Conservation (phyloP, 2,329 filamentous ascomycete genomes). For the Emmonsia crescens region DNA sequence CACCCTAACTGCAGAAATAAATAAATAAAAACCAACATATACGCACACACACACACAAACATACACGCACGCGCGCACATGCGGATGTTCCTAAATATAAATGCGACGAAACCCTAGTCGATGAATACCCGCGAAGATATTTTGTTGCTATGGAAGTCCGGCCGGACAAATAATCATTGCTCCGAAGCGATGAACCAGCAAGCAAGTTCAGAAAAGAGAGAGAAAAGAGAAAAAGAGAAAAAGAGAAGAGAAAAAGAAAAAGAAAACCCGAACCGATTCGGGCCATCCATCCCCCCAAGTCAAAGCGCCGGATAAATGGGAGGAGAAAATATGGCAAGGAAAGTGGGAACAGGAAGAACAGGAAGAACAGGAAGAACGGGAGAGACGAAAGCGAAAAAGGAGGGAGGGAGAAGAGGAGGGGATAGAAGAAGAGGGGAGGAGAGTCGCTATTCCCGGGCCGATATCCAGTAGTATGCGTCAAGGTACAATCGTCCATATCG, state of each 20-base stretch:
- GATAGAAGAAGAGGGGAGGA: too few species aligned
- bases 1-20: conserved; percentile 7
- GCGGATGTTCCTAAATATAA: not conserved
- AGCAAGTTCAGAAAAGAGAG: not conserved
- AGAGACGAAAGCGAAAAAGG: not conserved
- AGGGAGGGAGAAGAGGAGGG: not conserved
- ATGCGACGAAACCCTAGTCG: not conserved
- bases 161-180: not conserved
- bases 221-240: not conserved
- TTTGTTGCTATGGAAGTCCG: not conserved
- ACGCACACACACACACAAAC: not conserved
- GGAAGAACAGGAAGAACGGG: not conserved
- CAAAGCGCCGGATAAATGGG: not conserved
- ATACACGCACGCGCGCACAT: not conserved
- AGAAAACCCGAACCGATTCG: not conserved
- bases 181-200: not conserved
- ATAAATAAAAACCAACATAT: not conserved
- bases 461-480: not conserved
- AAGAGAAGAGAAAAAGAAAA: not conserved
- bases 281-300: not conserved
- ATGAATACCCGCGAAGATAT: not conserved
- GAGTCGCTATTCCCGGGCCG: not conserved
- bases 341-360: too few species aligned
- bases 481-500: not conserved
- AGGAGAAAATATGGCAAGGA: not conserved